phyloP scores from a whole-genome alignment of 176 grass and related monocot species.

The Phyllostachys edulis region DNA sequence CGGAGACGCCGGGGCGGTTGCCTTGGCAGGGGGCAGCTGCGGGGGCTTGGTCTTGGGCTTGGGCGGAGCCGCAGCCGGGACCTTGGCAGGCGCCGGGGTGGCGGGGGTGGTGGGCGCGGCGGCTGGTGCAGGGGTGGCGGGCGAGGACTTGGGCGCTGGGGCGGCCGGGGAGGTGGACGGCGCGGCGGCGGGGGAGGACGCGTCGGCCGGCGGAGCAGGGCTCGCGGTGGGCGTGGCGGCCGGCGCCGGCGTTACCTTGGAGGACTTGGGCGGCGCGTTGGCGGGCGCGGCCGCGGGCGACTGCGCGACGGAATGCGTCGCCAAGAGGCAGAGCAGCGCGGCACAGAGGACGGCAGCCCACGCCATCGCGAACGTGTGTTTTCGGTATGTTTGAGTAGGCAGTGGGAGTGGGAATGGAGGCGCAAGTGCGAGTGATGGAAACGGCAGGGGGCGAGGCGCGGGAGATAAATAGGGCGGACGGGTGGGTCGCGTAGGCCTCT shows the following conservation, averaged over 20 bases:
- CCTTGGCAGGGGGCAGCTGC: constrained; percentile 14
- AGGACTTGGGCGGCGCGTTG: constrained; percentile 32
- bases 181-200: neutral
- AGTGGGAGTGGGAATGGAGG: neutral
- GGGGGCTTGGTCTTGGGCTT: constrained; percentile 14
- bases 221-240: neutral
- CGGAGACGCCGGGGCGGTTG: constrained; percentile 5
- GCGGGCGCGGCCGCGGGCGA: constrained; percentile 8
- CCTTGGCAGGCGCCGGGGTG: constrained; percentile 23
- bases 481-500: neutral
- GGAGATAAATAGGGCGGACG: constrained; percentile 13
- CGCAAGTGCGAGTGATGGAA: neutral
- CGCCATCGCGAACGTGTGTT: neutral
- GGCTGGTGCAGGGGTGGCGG: neutral
- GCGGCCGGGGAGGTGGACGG: neutral
- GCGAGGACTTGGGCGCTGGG: neutral
- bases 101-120: neutral
- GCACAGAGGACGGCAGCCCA: neutral
- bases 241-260: neutral
- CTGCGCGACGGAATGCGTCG: constrained; percentile 19
- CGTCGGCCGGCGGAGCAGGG: neutral
- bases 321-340: constrained; percentile 10
- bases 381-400: neutral
- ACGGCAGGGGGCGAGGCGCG: neutral
- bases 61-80: neutral